Evolutionary conservation across 2,329 filamentous ascomycete species (phyloP).

Genomic region (Coniochaeta hoffmannii): DNA sequence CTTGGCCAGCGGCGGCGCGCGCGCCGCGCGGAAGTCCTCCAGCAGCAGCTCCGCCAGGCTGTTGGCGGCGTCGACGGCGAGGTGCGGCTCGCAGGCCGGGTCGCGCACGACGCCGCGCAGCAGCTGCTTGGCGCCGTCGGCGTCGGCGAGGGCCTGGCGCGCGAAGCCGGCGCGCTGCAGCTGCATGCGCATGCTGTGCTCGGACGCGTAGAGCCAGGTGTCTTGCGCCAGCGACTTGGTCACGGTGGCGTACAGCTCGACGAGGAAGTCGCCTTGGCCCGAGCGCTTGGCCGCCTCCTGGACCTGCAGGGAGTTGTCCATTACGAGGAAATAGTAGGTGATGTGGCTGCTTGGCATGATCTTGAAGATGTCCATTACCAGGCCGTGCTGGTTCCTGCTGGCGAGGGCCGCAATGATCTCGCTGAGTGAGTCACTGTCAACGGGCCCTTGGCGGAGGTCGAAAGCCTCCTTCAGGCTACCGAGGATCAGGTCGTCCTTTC

Average conservation of each 20-base stretch:
- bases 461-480: too few species aligned
- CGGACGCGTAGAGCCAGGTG: not conserved
- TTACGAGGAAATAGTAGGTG: not conserved
- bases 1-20: not conserved
- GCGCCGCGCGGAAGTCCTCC: conserved; percentile 5
- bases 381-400: too few species aligned
- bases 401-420: too few species aligned
- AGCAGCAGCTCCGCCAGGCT: not conserved
- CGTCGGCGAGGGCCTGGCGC: not conserved
- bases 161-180: not conserved
- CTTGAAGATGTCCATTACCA: not conserved
- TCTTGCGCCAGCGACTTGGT: not conserved
- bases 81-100: not conserved
- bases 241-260: conserved; percentile 1
- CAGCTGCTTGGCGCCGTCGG: not conserved
- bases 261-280: not conserved
- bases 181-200: not conserved
- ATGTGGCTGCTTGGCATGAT: not conserved
- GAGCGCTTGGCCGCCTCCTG: not conserved
- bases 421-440: too few species aligned
- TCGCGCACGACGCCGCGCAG: conserved; percentile 2
- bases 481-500: too few species aligned
- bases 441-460: too few species aligned
- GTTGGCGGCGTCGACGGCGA: not conserved
- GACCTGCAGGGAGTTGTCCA: not conserved